Evolutionary conservation across 441 rosid genomes (phyloP), one percentile per base, ranked within the genome.

Genomic region (Raphanus hybrid): DNA sequence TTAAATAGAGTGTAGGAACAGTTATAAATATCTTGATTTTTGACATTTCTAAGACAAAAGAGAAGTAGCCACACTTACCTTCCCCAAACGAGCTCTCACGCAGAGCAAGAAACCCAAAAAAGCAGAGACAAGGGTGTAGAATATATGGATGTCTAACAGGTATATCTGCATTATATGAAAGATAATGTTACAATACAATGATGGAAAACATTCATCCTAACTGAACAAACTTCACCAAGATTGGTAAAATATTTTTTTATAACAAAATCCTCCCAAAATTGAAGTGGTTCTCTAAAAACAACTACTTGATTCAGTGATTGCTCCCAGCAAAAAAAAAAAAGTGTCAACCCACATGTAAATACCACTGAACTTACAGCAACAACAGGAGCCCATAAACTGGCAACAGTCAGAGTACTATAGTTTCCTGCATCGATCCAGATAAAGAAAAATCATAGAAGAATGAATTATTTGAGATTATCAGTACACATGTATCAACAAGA

Each of bases 11-110:
- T 64, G 48, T 69, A 29, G n/a, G 34, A 64, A 35, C 63, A 74
- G 32, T 23, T 58, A 57, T 35, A 64, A 6, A 54, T 58, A 61
- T n/a, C 59, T 66, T 37, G 54, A 15, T 16, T 37, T 23, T 66
- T 61, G 73, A 27, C 32, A 65, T 67, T 39, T 66, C 15, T 39
- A 58, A 10, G 52, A 58, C 35, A 48, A 50, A 77, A 45, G 57
- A 64, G 60, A 59, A 69, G 65, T 58, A 75, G 76, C 64, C 67
- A 52, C 48, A 82, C 84, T 76, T 79, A 90, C 99, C 89, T 96
- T 98, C 23, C 99, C 99, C 60, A 96, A 91, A 75, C 90, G 99
- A 84, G 89, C 99, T 84, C 97, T 88, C 60, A 98, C 98, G 70
- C 99, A 98, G 35, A 93, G 94, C 86, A 96, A 85, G 83, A 96